Conservation (phyloP, 371 early-diverging fungal genomes). For the Quaeritorhiza haematococci region DNA sequence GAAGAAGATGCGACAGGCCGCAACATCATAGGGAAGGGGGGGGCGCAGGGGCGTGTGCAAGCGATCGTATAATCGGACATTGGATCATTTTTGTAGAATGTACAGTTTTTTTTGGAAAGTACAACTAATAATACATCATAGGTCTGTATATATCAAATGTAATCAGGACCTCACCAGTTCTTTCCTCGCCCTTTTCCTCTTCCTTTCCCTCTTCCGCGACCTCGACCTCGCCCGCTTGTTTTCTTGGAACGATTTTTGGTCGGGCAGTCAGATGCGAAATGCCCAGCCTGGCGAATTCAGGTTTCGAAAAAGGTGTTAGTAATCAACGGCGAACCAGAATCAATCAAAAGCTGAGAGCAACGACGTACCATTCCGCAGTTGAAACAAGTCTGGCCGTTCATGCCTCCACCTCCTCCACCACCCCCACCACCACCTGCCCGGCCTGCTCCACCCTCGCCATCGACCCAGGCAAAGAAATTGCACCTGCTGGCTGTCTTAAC, state of each 20-base stretch:
- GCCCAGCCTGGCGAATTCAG: conserved; percentile 15
- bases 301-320: too few relatives aligned
- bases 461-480: conserved; percentile 56
- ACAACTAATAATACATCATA: too few relatives aligned
- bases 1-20: conserved; percentile 17
- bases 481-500: conserved; percentile 13
- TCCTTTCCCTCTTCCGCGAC: conserved; percentile 6
- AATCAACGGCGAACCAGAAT: too few relatives aligned
- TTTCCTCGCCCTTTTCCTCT: conserved; percentile 6
- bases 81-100: too few relatives aligned
- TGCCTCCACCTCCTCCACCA: conserved; percentile 4
- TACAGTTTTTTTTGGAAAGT: too few relatives aligned
- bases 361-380: neutral
- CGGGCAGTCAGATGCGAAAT: conserved; percentile 12
- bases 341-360: too few relatives aligned
- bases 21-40: too few relatives aligned
- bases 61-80: too few relatives aligned
- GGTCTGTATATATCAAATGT: too few relatives aligned
- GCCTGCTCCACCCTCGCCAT: conserved; percentile 25
- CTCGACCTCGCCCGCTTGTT: neutral
- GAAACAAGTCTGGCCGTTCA: neutral
- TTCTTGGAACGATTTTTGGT: neutral
- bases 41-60: too few relatives aligned
- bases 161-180: too few relatives aligned
- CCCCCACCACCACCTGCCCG: neutral